Evolutionary conservation across 495 filamentous ascomycete species (phyloP).

Genomic region (Trypethelium eluteriae): DNA sequence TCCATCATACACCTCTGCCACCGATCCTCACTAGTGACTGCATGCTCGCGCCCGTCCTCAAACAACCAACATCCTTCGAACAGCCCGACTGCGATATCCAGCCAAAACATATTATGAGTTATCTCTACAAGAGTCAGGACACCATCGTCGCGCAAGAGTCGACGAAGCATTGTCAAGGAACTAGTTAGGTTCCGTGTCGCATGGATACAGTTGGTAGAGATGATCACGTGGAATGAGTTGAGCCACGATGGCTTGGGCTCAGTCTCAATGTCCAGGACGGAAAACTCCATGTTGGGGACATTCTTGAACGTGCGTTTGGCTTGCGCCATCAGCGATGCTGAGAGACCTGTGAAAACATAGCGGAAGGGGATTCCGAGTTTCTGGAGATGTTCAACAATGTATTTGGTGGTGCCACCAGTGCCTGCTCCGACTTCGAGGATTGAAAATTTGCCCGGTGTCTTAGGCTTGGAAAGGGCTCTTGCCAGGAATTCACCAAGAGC

Average conservation of each 20-base stretch:
- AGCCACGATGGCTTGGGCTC: neutral
- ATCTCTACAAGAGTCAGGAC: neutral
- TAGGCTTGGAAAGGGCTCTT: slow-evolving; percentile 13
- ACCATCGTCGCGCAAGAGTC: neutral
- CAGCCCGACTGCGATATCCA: neutral
- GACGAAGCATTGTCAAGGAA: neutral
- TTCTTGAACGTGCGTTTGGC: neutral
- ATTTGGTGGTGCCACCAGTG: slow-evolving; percentile 13
- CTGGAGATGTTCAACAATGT: slow-evolving; percentile 5
- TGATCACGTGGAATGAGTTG: neutral
- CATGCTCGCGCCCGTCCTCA: neutral
- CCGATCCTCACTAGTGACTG: neutral
- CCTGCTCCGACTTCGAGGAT: slow-evolving; percentile 37
- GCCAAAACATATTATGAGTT: neutral
- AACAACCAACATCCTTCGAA: neutral
- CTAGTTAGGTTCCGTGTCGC: neutral
- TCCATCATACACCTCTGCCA: neutral
- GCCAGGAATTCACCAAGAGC: slow-evolving; percentile 26
- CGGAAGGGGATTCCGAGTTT: neutral
- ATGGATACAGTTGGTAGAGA: neutral
- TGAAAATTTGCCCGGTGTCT: slow-evolving; percentile 17
- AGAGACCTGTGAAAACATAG: neutral
- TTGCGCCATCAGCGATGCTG: neutral
- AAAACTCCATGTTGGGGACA: neutral
- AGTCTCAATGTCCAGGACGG: neutral